Evolutionary conservation across 2,329 filamentous ascomycete genomes (phyloP).

Genomic region (Bipolaris gigantea): DNA sequence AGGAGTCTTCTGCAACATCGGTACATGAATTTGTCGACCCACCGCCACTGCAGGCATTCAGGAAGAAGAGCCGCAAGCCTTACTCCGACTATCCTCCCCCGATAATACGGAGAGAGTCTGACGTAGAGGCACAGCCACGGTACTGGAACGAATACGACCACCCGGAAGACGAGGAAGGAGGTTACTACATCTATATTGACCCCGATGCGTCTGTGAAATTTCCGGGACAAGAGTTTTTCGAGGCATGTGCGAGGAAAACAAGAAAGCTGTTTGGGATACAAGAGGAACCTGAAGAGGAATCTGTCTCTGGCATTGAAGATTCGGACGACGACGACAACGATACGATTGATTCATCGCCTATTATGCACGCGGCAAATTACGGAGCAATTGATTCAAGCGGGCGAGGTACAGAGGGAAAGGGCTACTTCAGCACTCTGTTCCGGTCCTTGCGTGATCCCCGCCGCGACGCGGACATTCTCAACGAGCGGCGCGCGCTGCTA

Average conservation of each 20-base stretch:
- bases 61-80: conserved; percentile 47
- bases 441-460: conserved; percentile 28
- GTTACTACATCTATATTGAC: conserved; percentile 74
- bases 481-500: conserved; percentile 53
- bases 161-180: conserved; percentile 65
- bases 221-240: conserved; percentile 65
- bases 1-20: conserved; percentile 43
- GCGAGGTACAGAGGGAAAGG: conserved; percentile 10
- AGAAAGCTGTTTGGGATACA: conserved; percentile 30
- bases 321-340: conserved; percentile 58
- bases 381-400: conserved; percentile 33
- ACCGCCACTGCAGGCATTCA: conserved; percentile 47
- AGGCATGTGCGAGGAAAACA: conserved; percentile 39
- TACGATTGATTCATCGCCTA: conserved; percentile 46
- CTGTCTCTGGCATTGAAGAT: conserved; percentile 46
- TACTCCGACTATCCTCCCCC: conserved; percentile 32
- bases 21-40: conserved; percentile 42
- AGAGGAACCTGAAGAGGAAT: conserved; percentile 25
- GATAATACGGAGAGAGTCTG: conserved; percentile 21
- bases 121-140: conserved; percentile 29
- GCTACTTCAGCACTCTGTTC: conserved; percentile 41
- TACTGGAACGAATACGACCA: conserved; percentile 92
- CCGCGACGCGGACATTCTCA: conserved; percentile 50
- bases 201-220: conserved; percentile 65
- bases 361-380: conserved; percentile 52